Evolutionary conservation across 2,329 filamentous ascomycete species (phyloP).

Genomic region (Didymella exigua): DNA sequence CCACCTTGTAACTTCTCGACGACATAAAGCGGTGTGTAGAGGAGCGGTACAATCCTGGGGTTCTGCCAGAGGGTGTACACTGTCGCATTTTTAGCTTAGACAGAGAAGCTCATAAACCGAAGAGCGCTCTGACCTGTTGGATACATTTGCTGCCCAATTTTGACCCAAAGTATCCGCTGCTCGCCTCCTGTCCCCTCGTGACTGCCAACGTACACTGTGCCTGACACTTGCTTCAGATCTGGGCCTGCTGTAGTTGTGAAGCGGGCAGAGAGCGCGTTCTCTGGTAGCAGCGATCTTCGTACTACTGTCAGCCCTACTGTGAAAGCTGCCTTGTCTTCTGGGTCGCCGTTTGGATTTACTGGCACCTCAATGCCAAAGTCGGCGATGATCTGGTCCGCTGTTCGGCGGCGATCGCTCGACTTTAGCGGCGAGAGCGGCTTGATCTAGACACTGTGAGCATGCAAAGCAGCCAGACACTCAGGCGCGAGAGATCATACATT

Average conservation of each 20-base stretch:
- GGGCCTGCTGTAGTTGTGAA: slow-evolving; percentile 70
- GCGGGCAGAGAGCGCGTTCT: slow-evolving; percentile 65
- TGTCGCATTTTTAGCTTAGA: slow-evolving; percentile 23
- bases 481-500: slow-evolving; percentile 48
- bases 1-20: slow-evolving; percentile 68
- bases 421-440: slow-evolving; percentile 70
- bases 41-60: slow-evolving; percentile 63
- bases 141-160: slow-evolving; percentile 62
- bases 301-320: slow-evolving; percentile 57
- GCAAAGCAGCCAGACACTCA: not conserved
- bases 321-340: slow-evolving; percentile 52
- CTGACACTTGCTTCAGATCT: slow-evolving; percentile 64
- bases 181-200: slow-evolving; percentile 59
- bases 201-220: slow-evolving; percentile 68
- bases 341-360: slow-evolving; percentile 40
- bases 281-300: slow-evolving; percentile 66
- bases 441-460: slow-evolving; percentile 55
- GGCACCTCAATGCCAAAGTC: slow-evolving; percentile 62
- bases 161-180: slow-evolving; percentile 68
- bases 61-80: slow-evolving; percentile 73
- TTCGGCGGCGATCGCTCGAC: slow-evolving; percentile 69
- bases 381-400: slow-evolving; percentile 69
- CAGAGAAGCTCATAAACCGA: not conserved
- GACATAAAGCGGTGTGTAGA: slow-evolving; percentile 67
- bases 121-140: slow-evolving; percentile 48